Evolutionary conservation across 306 rosid species (phyloP).

Genomic region (Cicer chorassanicum): DNA sequence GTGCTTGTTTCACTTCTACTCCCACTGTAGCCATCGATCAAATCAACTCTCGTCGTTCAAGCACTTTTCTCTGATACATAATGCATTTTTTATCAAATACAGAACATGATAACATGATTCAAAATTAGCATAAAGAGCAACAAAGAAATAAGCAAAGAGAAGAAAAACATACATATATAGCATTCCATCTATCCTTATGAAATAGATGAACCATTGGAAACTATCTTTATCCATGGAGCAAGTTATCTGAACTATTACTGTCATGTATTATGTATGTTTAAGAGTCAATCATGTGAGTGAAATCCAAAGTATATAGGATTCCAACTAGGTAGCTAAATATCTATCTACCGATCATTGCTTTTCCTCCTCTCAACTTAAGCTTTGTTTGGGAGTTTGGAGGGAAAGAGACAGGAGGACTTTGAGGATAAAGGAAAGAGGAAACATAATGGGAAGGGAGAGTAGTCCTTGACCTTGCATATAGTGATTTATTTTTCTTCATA

Average conservation of each 20-base stretch:
- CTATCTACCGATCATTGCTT: neutral
- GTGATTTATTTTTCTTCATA: no score
- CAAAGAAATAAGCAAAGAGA: neutral
- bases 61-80: neutral
- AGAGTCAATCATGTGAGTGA: neutral
- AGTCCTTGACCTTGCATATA: no score
- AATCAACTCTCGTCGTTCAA: neutral
- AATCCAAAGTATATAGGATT: neutral
- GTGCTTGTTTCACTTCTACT: conserved; percentile 58
- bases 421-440: no score
- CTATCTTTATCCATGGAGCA: neutral
- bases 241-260: neutral
- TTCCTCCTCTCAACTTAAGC: neutral
- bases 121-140: no score
- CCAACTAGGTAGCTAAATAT: neutral
- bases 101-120: no score
- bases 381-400: no score
- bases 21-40: conserved; percentile 63
- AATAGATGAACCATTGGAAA: neutral
- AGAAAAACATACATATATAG: neutral
- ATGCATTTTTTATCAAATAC: no score
- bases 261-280: neutral
- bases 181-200: neutral
- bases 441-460: no score
- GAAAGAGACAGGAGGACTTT: no score